These are phyloP conservation scores for Heterobasidion annosum DNA, from an alignment of 1,284 basidiomycete genomes.

Conservation along the genomic window DNA sequence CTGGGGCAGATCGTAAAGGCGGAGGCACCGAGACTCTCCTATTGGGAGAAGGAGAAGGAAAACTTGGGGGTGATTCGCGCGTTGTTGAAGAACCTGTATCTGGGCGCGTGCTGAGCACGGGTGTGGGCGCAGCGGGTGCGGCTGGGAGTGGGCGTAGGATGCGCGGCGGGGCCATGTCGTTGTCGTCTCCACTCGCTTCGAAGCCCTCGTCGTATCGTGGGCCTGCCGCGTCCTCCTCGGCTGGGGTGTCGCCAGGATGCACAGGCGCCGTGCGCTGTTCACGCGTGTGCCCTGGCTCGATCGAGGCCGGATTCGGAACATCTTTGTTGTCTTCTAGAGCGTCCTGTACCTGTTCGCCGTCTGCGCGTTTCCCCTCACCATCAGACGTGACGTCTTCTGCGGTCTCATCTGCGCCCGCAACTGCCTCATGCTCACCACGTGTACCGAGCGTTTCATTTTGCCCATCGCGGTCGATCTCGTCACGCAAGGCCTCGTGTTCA, in stretches of 20 bases:
- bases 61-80: background rate
- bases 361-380: background rate
- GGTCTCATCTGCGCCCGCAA: background rate
- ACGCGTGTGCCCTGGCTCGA: background rate
- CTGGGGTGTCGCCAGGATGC: background rate
- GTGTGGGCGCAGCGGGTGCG: slow-evolving; percentile 15
- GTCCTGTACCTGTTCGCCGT: background rate
- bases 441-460: background rate
- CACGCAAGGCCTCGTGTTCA: background rate
- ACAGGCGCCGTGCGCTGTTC: background rate
- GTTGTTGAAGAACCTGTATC: background rate
- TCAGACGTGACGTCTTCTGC: background rate
- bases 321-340: background rate
- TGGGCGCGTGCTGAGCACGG: slow-evolving; percentile 17
- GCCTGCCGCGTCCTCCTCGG: background rate
- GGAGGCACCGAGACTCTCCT: slow-evolving; percentile 11
- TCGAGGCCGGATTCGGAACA: background rate
- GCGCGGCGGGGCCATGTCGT: slow-evolving; percentile 22
- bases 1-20: slow-evolving; percentile 6
- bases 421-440: background rate
- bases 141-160: slow-evolving; percentile 20
- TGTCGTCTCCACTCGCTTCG: slow-evolving; percentile 2
- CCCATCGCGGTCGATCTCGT: background rate
- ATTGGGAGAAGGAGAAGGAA: background rate
- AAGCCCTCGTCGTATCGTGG: background rate